Conservation (phyloP, 139 green algal species). For the Prasinococcaceae sp. region DNA sequence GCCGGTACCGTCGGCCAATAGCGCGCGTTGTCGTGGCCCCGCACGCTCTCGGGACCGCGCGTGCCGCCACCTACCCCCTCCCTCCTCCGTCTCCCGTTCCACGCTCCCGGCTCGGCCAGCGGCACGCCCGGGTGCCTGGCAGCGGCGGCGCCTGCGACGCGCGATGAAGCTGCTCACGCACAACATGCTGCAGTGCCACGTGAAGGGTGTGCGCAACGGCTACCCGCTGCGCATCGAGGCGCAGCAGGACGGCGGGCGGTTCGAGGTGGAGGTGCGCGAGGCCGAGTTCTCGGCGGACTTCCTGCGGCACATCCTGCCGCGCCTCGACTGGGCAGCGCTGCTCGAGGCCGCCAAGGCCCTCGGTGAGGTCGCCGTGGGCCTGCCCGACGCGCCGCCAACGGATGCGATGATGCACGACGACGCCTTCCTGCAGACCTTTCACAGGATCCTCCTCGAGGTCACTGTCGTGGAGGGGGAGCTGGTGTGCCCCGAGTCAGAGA, state of each 20-base stretch:
- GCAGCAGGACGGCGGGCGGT: too few relatives aligned
- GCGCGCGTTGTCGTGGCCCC: too few relatives aligned
- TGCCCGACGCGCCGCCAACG: not conserved
- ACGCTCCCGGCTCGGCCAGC: too few relatives aligned
- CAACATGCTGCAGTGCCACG: constrained; percentile 93
- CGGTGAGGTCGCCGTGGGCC: too few relatives aligned
- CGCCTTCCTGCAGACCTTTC: constrained; percentile 32
- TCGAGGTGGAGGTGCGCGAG: constrained; percentile 42
- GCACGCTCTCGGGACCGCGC: too few relatives aligned
- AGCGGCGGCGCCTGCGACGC: too few relatives aligned
- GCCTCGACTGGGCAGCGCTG: constrained; percentile 72
- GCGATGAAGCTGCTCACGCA: constrained; percentile 98
- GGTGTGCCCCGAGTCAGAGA: constrained; percentile 69
- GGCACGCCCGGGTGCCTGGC: too few relatives aligned
- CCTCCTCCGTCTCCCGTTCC: too few relatives aligned
- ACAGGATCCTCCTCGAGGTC: constrained; percentile 72
- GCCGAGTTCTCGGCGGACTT: constrained; percentile 83
- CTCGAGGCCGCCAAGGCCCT: constrained; percentile 46
- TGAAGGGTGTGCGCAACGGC: constrained; percentile 81
- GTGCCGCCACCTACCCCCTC: too few relatives aligned
- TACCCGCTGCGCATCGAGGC: constrained; percentile 87
- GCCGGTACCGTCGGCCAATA: too few relatives aligned
- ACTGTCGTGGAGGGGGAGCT: constrained; percentile 41
- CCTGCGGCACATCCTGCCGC: constrained; percentile 69
- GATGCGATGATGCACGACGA: constrained; percentile 33